Conservation (phyloP, 2,329 filamentous ascomycete genomes). For the Teratosphaeria nubilosa region DNA sequence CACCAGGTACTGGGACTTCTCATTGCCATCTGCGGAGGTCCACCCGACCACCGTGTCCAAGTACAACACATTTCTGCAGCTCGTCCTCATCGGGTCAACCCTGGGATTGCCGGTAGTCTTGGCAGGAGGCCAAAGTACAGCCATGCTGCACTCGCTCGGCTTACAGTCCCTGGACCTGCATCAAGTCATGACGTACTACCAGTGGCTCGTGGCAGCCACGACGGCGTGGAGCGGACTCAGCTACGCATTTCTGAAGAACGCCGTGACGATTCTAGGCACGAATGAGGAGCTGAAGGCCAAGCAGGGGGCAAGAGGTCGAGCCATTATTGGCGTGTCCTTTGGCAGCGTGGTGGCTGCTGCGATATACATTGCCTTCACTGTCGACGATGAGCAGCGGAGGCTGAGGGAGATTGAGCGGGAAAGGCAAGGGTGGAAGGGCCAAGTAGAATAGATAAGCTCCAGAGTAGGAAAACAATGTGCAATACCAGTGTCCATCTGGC, state of each 20-base stretch:
- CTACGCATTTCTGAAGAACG: slow-evolving; percentile 83
- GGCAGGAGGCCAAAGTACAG: slow-evolving; percentile 13
- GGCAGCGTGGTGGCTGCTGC: slow-evolving; percentile 34
- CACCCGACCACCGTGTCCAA: slow-evolving; percentile 77
- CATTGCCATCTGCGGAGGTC: slow-evolving; percentile 75
- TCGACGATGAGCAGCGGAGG: slow-evolving; percentile 7
- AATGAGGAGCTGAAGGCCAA: slow-evolving; percentile 38
- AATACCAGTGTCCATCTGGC: too few species aligned
- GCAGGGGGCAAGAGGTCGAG: slow-evolving; percentile 37
- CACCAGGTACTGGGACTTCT: slow-evolving; percentile 92
- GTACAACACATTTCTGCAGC: slow-evolving; percentile 83
- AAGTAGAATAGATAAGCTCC: too few species aligned
- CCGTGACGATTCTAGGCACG: slow-evolving; percentile 68
- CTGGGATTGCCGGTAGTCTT: slow-evolving; percentile 66
- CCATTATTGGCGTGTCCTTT: slow-evolving; percentile 38
- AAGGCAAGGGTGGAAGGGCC: not conserved
- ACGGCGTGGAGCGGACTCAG: slow-evolving; percentile 91
- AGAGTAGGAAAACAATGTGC: too few species aligned
- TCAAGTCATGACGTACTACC: slow-evolving; percentile 33
- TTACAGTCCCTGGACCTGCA: slow-evolving; percentile 22
- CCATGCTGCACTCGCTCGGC: slow-evolving; percentile 12
- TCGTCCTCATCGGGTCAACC: slow-evolving; percentile 75
- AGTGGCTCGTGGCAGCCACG: slow-evolving; percentile 75
- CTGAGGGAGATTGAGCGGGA: not conserved
- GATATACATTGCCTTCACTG: slow-evolving; percentile 17